A percentile compares a stretch with the other conserved stretches of the same genome.
These are phyloP conservation scores for Acanthamoeba royreba DNA, from an alignment of 208 protist species.

Conservation along the genomic window DNA sequence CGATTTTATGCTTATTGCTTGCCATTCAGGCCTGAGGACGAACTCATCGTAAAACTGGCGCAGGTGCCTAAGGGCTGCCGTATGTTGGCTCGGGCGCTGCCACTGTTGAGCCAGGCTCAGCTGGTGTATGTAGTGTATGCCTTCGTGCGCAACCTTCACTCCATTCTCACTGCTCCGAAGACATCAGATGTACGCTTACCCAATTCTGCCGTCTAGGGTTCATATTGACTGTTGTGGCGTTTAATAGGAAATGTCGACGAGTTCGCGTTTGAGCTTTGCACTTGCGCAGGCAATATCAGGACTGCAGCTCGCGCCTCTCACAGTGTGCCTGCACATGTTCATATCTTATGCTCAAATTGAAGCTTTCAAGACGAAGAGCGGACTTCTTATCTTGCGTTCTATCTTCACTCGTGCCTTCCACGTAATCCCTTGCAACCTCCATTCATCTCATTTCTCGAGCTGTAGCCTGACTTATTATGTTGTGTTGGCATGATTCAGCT, in stretches of 20 bases:
- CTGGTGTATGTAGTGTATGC: not conserved
- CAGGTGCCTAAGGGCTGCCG: not conserved
- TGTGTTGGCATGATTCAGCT: not conserved
- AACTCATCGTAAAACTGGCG: not conserved
- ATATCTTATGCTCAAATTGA: not conserved
- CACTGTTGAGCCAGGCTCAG: not conserved
- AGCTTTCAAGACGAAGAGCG: conserved; percentile 3
- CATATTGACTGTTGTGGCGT: not conserved
- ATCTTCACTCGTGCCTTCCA: not conserved
- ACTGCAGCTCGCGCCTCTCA: not conserved
- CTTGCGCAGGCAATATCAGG: not conserved
- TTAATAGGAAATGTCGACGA: not conserved
- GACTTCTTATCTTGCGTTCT: not conserved
- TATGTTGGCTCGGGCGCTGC: not conserved
- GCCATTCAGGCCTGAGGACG: not conserved
- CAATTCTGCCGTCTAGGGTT: not conserved
- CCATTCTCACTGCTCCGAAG: not conserved
- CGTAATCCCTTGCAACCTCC: not conserved
- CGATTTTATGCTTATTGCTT: not conserved
- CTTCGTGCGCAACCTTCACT: conserved; percentile 16
- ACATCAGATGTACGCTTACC: not conserved
- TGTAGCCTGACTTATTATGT: not conserved
- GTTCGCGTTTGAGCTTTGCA: not conserved
- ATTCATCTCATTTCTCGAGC: not conserved
- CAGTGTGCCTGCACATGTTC: not conserved